Conservation (phyloP, 2,329 filamentous ascomycete genomes). For the Sclerotinia sclerotiorum region DNA sequence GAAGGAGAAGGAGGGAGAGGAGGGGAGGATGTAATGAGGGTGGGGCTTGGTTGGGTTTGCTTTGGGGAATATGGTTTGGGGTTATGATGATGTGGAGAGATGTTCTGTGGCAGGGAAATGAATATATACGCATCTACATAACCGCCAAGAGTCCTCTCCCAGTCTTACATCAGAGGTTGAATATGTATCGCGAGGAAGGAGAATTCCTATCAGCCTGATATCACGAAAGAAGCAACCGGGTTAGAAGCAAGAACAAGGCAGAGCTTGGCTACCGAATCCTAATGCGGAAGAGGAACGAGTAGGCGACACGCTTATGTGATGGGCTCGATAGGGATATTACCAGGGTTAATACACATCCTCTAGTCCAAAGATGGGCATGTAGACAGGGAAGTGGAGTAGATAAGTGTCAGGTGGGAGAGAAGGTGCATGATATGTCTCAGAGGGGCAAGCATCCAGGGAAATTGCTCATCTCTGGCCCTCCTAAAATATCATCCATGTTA, state of each 20-base stretch:
- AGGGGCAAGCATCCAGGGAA: conserved; percentile 1
- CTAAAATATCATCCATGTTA: background rate
- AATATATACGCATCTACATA: background rate
- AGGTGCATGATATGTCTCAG: conserved; percentile 13
- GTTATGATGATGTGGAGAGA: background rate
- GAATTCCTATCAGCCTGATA: background rate
- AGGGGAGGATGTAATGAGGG: background rate
- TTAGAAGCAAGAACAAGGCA: background rate
- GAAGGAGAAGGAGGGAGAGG: conserved; percentile 9
- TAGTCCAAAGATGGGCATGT: background rate
- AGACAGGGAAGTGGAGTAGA: conserved; percentile 5
- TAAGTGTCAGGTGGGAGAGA: conserved; percentile 5
- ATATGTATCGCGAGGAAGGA: background rate
- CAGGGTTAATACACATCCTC: background rate
- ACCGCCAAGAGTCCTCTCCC: too few species aligned
- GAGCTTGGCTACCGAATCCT: background rate
- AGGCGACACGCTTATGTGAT: conserved; percentile 13
- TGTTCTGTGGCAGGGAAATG: background rate
- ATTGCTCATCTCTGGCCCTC: conserved; percentile 5
- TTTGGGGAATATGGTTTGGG: background rate
- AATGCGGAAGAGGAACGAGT: background rate
- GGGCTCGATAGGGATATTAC: conserved; percentile 5
- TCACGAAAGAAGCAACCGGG: background rate
- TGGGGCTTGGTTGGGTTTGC: background rate
- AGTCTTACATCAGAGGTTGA: too few species aligned